Evolutionary conservation across 176 grass and related monocot species (phyloP).

Genomic region (Oryza punctata): DNA sequence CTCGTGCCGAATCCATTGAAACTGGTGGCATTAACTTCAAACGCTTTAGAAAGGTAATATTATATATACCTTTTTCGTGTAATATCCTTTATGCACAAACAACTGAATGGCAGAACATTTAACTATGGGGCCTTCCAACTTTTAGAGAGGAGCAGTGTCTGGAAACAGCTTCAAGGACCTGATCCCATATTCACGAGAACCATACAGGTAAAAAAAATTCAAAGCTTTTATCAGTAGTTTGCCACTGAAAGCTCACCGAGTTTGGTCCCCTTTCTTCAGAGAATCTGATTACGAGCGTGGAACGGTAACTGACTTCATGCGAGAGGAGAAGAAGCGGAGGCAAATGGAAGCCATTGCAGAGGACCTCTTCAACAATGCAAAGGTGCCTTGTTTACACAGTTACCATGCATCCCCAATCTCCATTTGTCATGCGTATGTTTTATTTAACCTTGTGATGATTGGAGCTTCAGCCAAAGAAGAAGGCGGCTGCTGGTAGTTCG

Average conservation of each 20-base stretch:
- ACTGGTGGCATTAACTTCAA: conserved; percentile 74
- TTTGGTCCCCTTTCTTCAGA: conserved; percentile 50
- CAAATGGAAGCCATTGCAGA: conserved; percentile 89
- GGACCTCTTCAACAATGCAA: conserved; percentile 86
- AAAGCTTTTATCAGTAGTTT: conserved; percentile 12
- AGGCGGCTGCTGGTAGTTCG: conserved; percentile 63
- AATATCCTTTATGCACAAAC: conserved; percentile 27
- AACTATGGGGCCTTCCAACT: conserved; percentile 2
- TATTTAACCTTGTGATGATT: conserved; percentile 11
- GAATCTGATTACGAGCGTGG: conserved; percentile 55
- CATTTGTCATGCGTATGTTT: not conserved
- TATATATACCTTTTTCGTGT: conserved; percentile 4
- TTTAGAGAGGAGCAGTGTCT: conserved; percentile 72
- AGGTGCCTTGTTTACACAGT: conserved; percentile 39
- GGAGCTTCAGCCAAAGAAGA: conserved; percentile 76
- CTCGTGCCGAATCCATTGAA: conserved; percentile 37
- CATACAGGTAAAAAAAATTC: conserved; percentile 60
- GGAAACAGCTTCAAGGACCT: conserved; percentile 90
- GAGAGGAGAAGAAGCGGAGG: conserved; percentile 77
- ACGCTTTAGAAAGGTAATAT: conserved; percentile 79
- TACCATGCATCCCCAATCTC: not conserved
- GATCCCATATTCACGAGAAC: conserved; percentile 74
- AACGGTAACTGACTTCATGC: conserved; percentile 55
- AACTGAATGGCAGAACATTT: conserved; percentile 18
- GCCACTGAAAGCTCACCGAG: not conserved